These are phyloP conservation scores for Physocladia obscura DNA, from an alignment of 192 early-diverging fungal species.

Conservation along the genomic window DNA sequence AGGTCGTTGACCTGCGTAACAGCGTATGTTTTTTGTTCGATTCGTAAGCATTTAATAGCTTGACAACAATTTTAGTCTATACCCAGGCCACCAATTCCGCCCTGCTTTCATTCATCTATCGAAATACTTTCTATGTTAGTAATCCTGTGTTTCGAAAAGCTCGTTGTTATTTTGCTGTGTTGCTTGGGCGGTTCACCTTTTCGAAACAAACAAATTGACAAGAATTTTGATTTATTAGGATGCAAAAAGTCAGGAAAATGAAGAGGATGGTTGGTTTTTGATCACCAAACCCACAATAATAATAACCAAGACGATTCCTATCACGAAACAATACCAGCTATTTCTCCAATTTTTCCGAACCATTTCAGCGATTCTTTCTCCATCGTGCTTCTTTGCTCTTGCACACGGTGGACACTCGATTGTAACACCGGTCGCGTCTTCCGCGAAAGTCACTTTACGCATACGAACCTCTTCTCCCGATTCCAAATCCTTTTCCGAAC, in stretches of 20 bases:
- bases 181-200: not conserved
- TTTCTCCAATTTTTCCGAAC: not conserved
- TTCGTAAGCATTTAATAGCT: not conserved
- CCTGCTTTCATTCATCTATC: conserved; percentile 80
- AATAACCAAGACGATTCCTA: not conserved
- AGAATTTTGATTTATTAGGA: not conserved
- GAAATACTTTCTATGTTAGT: not conserved
- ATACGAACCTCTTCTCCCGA: not conserved
- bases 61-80: not conserved
- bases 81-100: conserved; percentile 92
- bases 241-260: not conserved
- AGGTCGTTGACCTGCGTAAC: conserved; percentile 70
- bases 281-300: not conserved
- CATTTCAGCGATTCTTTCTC: no score
- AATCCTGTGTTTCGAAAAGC: no score
- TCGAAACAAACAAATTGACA: not conserved
- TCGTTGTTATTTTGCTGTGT: not conserved
- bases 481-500: no score
- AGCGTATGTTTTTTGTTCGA: no score
- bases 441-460: not conserved
- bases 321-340: not conserved
- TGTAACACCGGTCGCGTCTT: not conserved
- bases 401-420: not conserved
- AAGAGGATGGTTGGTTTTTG: not conserved
- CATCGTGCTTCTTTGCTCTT: not conserved